Conservation (phyloP, 345 rosid species). For the Syzygium aqueum region DNA sequence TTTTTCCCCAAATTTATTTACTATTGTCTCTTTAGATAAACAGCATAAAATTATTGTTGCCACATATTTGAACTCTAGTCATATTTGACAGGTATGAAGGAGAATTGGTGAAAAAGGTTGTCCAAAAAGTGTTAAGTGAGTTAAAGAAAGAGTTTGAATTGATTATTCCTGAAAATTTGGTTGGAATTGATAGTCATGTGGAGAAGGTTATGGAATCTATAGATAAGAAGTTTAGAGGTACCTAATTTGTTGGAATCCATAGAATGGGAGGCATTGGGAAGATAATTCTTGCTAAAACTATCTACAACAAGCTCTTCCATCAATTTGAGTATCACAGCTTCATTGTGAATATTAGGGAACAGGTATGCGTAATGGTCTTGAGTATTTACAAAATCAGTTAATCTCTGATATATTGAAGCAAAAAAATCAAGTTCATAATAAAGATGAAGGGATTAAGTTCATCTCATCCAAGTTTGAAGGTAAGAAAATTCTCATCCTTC, state of each 20-base stretch:
- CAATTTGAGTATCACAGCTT: not conserved
- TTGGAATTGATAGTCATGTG: not conserved
- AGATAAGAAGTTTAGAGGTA: not conserved
- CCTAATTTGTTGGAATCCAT: not conserved
- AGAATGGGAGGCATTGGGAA: not conserved
- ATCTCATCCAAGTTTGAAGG: not conserved
- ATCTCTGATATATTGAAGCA: not conserved
- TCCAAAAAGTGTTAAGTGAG: not conserved
- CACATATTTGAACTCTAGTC: not conserved
- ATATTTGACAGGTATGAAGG: not conserved
- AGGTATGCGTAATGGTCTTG: not conserved
- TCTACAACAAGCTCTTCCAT: not conserved
- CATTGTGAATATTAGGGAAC: not conserved
- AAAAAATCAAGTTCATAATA: not conserved
- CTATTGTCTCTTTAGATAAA: not conserved
- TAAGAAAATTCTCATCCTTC: not conserved
- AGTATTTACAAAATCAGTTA: accelerated
- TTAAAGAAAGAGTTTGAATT: not conserved
- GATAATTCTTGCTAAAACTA: not conserved
- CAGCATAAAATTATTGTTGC: not conserved
- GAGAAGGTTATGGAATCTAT: not conserved
- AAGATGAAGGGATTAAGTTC: not conserved
- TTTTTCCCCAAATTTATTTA: not conserved
- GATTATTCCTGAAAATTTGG: not conserved
- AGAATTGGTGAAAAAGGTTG: not conserved